These are phyloP conservation scores for Boletus fagicola DNA, from an alignment of 768 basidiomycete species.

Conservation along the genomic window DNA sequence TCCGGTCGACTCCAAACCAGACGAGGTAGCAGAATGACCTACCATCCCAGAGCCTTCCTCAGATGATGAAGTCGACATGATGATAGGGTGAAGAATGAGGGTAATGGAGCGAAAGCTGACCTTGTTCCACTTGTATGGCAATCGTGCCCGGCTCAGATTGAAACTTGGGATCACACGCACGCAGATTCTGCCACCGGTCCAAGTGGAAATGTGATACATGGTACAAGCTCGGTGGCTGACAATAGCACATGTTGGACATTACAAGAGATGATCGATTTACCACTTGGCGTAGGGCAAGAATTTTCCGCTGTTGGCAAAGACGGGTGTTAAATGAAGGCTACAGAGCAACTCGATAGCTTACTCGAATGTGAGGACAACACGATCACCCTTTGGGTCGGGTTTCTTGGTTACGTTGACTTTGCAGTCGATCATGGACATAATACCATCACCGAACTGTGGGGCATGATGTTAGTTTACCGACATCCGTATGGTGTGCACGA, in stretches of 20 bases:
- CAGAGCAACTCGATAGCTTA: conserved; percentile 36
- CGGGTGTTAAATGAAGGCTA: not conserved
- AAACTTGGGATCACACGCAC: conserved; percentile 4
- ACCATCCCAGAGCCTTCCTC: conserved; percentile 8
- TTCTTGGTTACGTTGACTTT: conserved; percentile 66
- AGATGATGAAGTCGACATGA: conserved; percentile 14
- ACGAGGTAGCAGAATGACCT: conserved; percentile 3
- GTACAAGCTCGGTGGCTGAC: not conserved
- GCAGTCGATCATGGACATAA: conserved; percentile 90
- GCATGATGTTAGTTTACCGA: not conserved
- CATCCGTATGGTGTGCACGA: not conserved
- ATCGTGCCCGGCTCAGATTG: conserved; percentile 10
- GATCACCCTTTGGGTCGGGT: conserved; percentile 74
- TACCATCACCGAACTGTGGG: conserved; percentile 75
- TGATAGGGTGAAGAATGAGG: not conserved
- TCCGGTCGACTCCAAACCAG: conserved; percentile 11
- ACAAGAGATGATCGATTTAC: conserved; percentile 35
- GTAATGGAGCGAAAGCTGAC: conserved; percentile 1
- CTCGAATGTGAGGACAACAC: conserved; percentile 79
- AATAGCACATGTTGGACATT: not conserved
- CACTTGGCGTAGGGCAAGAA: conserved; percentile 73
- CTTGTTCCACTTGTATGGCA: conserved; percentile 5
- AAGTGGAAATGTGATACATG: conserved; percentile 2
- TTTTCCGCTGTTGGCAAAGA: conserved; percentile 54
- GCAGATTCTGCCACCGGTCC: conserved; percentile 1